phyloP scores from a whole-genome alignment of 768 basidiomycete species.

The Collybiopsis luxurians region DNA sequence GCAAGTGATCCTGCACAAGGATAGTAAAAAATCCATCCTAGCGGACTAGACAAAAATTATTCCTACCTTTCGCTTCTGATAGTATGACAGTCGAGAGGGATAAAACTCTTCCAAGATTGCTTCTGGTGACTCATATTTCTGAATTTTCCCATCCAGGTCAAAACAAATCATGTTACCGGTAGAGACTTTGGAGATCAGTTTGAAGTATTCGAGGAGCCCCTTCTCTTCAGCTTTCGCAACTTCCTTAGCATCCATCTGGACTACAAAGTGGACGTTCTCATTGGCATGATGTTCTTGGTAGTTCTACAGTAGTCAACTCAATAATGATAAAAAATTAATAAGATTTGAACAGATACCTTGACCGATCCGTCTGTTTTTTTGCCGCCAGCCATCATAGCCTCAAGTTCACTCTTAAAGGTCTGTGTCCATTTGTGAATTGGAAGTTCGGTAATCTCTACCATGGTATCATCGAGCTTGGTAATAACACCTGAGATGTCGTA shows the following conservation, averaged over 20 bases:
- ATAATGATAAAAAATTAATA: background rate
- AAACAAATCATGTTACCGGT: conserved; percentile 99
- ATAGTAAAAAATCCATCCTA: background rate
- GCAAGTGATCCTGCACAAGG: conserved; percentile 68
- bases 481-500: conserved; percentile 77
- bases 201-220: conserved; percentile 90
- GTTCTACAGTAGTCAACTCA: conserved; percentile 53
- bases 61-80: conserved; percentile 91
- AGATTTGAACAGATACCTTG: conserved; percentile 53
- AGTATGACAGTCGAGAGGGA: conserved; percentile 81
- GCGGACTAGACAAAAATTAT: background rate
- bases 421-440: conserved; percentile 96
- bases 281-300: conserved; percentile 98
- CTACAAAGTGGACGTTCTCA: conserved; percentile 82
- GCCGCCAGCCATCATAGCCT: conserved; percentile 68
- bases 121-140: conserved; percentile 86
- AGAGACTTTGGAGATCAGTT: conserved; percentile 77
- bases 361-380: conserved; percentile 80
- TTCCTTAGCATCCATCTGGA: conserved; percentile 77
- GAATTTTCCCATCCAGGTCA: conserved; percentile 96
- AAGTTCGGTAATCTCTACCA: conserved; percentile 91
- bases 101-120: conserved; percentile 94
- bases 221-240: conserved; percentile 87
- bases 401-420: conserved; percentile 88
- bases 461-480: conserved; percentile 79